Evolutionary conservation across 352 stramenopile species (phyloP), one percentile per base, ranked within the genome.

Genomic region (Phytophthora cactorum): DNA sequence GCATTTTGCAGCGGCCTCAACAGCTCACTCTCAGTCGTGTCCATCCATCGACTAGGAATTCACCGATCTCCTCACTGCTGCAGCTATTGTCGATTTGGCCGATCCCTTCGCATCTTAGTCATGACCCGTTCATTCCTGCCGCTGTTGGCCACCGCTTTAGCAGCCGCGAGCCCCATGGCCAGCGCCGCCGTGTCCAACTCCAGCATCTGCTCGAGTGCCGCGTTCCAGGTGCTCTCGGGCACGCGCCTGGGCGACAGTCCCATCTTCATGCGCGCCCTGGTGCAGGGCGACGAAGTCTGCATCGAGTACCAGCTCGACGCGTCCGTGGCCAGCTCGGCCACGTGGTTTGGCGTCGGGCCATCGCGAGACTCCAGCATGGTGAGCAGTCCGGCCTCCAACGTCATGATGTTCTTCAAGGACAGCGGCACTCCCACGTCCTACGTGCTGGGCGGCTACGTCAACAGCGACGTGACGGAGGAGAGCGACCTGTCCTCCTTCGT

Each of bases 371-470:
- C 71, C 12, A 53, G 65, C 14, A 95, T 94, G 84, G 85, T 93
- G 57, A 93, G 82, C 73, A 82, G 69, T 41, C 88, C 88, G 4
- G 60, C 47, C 12, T 72, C 75, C 38, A 95, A 91, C 64, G 86
- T 89, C 44, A 88, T 95, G 80, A 73, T 93, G 53, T 91, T 90
- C 67, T 79, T 82, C 55, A 74, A 76, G 61, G 66, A 79, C 28
- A 59, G 39, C 9, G 75, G 74, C 36, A 44, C 45, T 11, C 79
- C 81, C 14, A 72, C 78, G 54, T 78, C 81, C 25, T 89, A 85
- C 52, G 28, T 78, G 27, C 70, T 93, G 38, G 72, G 69, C 12
- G 80, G 70, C 60, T 88, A 93, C 66, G 63, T 65, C 28, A 80
- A 41, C 56, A 82, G 70, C 50, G 72, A 61, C 17, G 75, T 93